phyloP scores from a whole-genome alignment of 179 eudicot species.

The Carnegiea gigantea region DNA sequence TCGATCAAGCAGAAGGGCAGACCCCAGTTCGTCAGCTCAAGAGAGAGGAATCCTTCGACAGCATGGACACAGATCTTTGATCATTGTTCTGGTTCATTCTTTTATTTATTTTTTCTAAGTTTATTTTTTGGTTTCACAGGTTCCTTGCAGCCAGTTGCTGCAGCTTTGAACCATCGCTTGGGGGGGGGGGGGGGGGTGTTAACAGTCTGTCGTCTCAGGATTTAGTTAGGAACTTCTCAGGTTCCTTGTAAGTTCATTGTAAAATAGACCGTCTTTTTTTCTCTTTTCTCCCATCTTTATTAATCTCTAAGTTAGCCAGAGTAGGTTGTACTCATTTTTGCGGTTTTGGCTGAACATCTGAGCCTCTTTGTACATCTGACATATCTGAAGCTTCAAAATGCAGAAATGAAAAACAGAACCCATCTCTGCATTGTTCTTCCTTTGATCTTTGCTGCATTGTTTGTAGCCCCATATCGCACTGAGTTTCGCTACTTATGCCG shows the following conservation, averaged over 20 bases:
- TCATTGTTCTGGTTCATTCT: not conserved
- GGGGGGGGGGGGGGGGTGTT: not conserved
- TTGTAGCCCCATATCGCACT: no score
- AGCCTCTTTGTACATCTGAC: constrained; percentile 17
- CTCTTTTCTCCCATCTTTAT: not conserved
- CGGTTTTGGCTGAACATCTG: not conserved
- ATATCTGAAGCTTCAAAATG: constrained; percentile 16
- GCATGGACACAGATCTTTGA: constrained; percentile 41
- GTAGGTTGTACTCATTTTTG: not conserved
- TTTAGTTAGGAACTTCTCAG: constrained; percentile 17
- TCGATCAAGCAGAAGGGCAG: constrained; percentile 34
- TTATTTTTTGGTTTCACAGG: not conserved
- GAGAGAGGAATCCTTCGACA: constrained; percentile 64
- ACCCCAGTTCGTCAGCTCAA: constrained; percentile 42
- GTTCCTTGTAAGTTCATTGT: constrained; percentile 28
- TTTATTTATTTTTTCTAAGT: not conserved
- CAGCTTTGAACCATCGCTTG: not conserved
- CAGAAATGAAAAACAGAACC: not conserved
- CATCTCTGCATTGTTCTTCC: not conserved
- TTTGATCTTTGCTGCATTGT: no score
- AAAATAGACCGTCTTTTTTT: not conserved
- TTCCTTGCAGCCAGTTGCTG: not conserved
- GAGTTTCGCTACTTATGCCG: no score
- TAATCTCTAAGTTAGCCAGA: not conserved
- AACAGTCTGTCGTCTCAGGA: not conserved